Evolutionary conservation across 352 stramenopile genomes (phyloP), one percentile per base, ranked within the genome.

Genomic region (Phytophthora niederhauseri): DNA sequence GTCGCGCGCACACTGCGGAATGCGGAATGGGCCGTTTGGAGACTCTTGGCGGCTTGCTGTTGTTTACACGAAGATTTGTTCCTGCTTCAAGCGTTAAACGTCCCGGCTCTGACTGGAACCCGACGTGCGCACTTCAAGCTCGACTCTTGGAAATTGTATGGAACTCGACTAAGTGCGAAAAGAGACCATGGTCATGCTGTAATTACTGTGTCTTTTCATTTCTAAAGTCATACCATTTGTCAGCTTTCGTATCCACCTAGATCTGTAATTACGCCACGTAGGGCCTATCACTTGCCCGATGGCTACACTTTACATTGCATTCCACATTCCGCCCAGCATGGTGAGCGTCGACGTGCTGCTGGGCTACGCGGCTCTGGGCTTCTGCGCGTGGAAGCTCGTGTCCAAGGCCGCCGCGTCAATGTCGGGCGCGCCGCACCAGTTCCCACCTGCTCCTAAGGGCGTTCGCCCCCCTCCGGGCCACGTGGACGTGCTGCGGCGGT

Each of bases 21-120:
- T 43, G 34, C 34, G 34, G 34, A 43, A 43, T 43, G 34, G 34
- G 5, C 30, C 34, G 1, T 5, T 6, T 4, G 34, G 34, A 43
- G 34, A n/a, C 34, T 43, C 12, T 43, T 43, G 12, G 34, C 6
- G 30, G 7, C 30, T 34, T 34, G 30, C 24, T 26, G 24, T 38
- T 72, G 59, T 67, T 73, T 58, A 70, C 54, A 45, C 36, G 28
- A 76, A 76, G 65, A 76, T 73, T 62, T 64, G 2, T 28, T 20
- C 30, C 41, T 20, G 36, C 19, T 30, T 57, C 55, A 43, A 54
- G 19, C 20, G 15, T n/a, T 49, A 4, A 49, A 49, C 41, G 41
- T 22, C 41, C 41, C 41, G 41, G 15, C 12, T 49, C 41, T 49
- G 41, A 17, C 12, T 49, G 45, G 45, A 19, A 51, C 20, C 46